phyloP scores from a whole-genome alignment of 129 eudicot genomes.

The Apium graveolens region DNA sequence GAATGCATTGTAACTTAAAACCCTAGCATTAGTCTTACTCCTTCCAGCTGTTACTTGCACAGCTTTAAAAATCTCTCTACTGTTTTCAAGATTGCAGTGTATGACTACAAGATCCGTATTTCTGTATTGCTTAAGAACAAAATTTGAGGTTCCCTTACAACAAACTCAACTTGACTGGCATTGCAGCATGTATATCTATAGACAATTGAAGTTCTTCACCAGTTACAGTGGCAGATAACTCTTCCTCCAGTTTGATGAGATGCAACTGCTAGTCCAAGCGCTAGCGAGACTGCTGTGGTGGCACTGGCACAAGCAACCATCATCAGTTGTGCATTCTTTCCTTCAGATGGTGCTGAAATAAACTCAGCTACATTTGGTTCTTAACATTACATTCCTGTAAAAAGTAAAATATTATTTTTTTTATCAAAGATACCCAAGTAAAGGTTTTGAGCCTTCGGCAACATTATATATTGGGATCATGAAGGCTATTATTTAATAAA shows the following conservation, averaged over 20 bases:
- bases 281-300: conserved; percentile 43
- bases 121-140: conserved; percentile 32
- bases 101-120: conserved; percentile 70
- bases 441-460: neutral
- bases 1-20: conserved; percentile 80
- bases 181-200: conserved; percentile 19
- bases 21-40: conserved; percentile 33
- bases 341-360: conserved; percentile 89
- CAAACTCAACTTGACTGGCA: conserved; percentile 36
- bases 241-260: conserved; percentile 87
- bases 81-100: conserved; percentile 75
- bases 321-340: conserved; percentile 66
- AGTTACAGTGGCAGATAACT: conserved; percentile 49
- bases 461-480: too few species aligned
- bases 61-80: conserved; percentile 38
- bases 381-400: conserved; percentile 55
- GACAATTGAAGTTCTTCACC: conserved; percentile 20
- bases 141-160: conserved; percentile 42
- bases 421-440: too few species aligned
- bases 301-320: conserved; percentile 62
- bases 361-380: conserved; percentile 85
- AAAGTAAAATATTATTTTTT: neutral
- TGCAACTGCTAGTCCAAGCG: conserved; percentile 74
- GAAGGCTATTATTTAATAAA: too few species aligned
- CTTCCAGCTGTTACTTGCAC: conserved; percentile 28